A percentile compares a stretch with the other conserved stretches of the same genome.
Conservation (phyloP, 805 yeast species). For the Lipomyces anomalus region DNA sequence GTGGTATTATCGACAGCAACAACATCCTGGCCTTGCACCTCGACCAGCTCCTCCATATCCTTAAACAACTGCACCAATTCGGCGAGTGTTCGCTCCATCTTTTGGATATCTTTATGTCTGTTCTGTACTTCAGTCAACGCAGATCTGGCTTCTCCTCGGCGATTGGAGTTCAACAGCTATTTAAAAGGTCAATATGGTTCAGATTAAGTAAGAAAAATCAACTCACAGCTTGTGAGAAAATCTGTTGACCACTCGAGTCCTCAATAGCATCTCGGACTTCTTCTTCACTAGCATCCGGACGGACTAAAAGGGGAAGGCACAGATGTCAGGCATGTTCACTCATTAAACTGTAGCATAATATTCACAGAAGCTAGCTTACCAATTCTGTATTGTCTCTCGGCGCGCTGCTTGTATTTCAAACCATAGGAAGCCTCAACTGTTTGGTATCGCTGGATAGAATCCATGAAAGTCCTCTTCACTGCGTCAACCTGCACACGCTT, state of each 20-base stretch:
- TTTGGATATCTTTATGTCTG: slow-evolving; percentile 90
- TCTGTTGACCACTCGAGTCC: slow-evolving; percentile 77
- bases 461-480: slow-evolving; percentile 76
- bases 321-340: no score
- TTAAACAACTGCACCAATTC: slow-evolving; percentile 91
- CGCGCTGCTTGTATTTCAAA: slow-evolving; percentile 77
- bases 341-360: no score
- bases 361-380: slow-evolving; percentile 83
- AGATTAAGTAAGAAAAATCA: neutral
- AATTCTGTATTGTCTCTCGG: slow-evolving; percentile 87
- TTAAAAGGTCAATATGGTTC: neutral
- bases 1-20: slow-evolving; percentile 78
- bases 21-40: slow-evolving; percentile 87
- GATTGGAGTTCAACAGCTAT: slow-evolving; percentile 63
- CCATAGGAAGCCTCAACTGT: slow-evolving; percentile 80
- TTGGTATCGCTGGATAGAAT: slow-evolving; percentile 79
- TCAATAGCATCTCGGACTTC: slow-evolving; percentile 83
- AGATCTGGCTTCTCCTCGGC: slow-evolving; percentile 92
- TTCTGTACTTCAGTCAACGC: slow-evolving; percentile 93
- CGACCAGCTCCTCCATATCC: slow-evolving; percentile 93
- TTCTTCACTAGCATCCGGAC: no score
- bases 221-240: slow-evolving; percentile 75
- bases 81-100: slow-evolving; percentile 91
- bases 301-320: no score
- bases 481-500: slow-evolving; percentile 88